Percentiles rank a stretch among this genome's conserved stretches.
These are phyloP conservation scores for Solanum pennellii DNA, from an alignment of 257 asterid species.

Conservation along the genomic window DNA sequence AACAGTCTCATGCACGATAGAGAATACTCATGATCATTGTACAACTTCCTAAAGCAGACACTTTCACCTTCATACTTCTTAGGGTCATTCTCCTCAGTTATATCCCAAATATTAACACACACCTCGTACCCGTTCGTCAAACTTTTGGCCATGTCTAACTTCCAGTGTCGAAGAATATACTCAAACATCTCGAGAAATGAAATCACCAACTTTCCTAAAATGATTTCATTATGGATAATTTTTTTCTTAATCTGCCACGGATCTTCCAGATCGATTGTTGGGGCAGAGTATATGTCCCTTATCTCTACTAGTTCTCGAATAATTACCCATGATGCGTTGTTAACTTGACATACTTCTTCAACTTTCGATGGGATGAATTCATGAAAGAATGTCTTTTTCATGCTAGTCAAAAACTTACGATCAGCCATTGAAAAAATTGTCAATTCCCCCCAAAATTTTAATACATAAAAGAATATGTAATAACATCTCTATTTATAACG, in stretches of 20 bases:
- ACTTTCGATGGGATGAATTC: conserved; percentile 21
- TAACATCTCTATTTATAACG: background rate
- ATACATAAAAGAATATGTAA: background rate
- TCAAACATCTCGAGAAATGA: conserved; percentile 11
- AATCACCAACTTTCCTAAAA: background rate
- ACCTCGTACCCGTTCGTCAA: conserved; percentile 15
- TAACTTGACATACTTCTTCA: conserved; percentile 4
- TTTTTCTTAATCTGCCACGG: conserved; percentile 44
- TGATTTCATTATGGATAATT: background rate
- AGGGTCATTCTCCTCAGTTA: conserved; percentile 17
- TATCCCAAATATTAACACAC: conserved; percentile 33
- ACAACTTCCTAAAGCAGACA: conserved; percentile 16
- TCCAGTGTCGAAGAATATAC: conserved; percentile 39
- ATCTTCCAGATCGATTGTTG: conserved; percentile 5
- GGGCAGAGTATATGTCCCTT: conserved; percentile 21
- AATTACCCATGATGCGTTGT: background rate
- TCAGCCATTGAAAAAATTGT: background rate
- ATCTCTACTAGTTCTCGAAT: conserved; percentile 32
- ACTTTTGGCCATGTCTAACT: conserved; percentile 17
- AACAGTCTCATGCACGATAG: conserved; percentile 27
- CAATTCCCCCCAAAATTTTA: background rate
- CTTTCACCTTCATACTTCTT: conserved; percentile 11
- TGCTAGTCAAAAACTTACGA: background rate
- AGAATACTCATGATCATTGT: background rate
- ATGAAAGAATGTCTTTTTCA: conserved; percentile 26